Conservation (phyloP, 106 monocot genomes). For the Cymbidium sinense region DNA sequence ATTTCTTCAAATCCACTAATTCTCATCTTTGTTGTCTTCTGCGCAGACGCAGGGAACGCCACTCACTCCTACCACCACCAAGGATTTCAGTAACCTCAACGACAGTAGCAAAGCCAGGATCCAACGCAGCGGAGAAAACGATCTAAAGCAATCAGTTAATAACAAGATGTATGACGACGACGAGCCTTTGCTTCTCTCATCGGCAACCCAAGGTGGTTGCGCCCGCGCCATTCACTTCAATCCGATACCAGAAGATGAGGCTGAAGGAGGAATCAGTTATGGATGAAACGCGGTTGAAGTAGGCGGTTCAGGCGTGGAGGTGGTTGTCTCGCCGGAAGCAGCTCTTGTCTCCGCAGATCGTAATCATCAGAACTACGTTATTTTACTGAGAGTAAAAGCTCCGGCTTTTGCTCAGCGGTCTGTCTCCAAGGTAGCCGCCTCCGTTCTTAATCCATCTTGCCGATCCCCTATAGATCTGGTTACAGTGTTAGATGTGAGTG, state of each 20-base stretch:
- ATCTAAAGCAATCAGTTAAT: background rate
- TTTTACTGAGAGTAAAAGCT: slow-evolving; percentile 60
- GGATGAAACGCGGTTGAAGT: slow-evolving; percentile 4
- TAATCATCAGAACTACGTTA: slow-evolving; percentile 58
- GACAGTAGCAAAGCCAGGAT: background rate
- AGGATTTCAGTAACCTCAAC: background rate
- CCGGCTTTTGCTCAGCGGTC: slow-evolving; percentile 11
- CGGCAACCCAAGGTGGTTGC: slow-evolving; percentile 10
- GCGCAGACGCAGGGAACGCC: background rate
- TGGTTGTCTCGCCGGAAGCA: slow-evolving; percentile 31
- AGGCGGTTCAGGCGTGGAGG: background rate
- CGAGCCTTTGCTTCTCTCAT: slow-evolving; percentile 53
- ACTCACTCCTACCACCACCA: background rate
- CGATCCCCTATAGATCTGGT: slow-evolving; percentile 92
- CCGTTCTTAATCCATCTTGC: slow-evolving; percentile 27
- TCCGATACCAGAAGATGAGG: slow-evolving; percentile 67
- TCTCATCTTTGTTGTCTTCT: slow-evolving; percentile 48
- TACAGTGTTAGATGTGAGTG: slow-evolving; percentile 80
- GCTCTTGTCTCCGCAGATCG: slow-evolving; percentile 57
- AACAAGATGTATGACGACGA: slow-evolving; percentile 74
- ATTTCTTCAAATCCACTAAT: too few relatives aligned
- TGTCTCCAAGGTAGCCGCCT: background rate
- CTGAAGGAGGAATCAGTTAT: slow-evolving; percentile 5
- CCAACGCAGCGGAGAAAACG: background rate
- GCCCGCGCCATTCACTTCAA: slow-evolving; percentile 35